Evolutionary conservation across 345 rosid genomes (phyloP), one percentile per base, ranked within the genome.

Genomic region (Populus ilicifolia): DNA sequence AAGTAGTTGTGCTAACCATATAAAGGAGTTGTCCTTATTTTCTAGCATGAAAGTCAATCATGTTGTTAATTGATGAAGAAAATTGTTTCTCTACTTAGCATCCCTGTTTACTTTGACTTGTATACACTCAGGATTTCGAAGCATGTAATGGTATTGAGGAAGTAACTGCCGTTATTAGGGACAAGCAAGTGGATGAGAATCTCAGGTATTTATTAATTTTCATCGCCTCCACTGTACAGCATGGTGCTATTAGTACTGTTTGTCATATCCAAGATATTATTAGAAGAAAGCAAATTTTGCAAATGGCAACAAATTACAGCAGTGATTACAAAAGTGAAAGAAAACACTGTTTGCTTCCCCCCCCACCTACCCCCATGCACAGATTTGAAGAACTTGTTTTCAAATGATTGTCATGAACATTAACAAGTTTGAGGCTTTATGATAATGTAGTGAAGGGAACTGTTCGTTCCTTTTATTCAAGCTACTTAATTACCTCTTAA

Each of bases 161-260:
- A 86, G 96, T 96, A 71, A 87, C 98, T 25, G 88, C 87, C 76
- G 92, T 96, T 71, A 86, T 93, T 75, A 85, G 88, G 85, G 98
- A 93, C 88, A 93, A 92, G 73, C 94, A 92, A 90, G 89, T 83
- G 13, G 99, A 93, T 74, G 99, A 96, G 87, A 91, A 91, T 85
- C 99, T 95, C 81, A 92, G 97, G 99, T 89, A 66, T 33, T 5
- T 41, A 21, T 68, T 1, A 70, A 67, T 23, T 63, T 52, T 76
- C 73, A 46, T 48, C 14, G 7, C 50, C 18, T 13, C 50, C 50
- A 46, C 5, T 46, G 50, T 13, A 44, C 50, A 44, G 50, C 50
- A 46, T 46, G 50, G 50, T 4, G 50, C 50, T 14, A 4, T 46
- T 0, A 46, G 16, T 46, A 46, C 18, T 13, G 50, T 46, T 14